Conservation (phyloP, 2,329 filamentous ascomycete genomes). For the Trichoderma hamatum region DNA sequence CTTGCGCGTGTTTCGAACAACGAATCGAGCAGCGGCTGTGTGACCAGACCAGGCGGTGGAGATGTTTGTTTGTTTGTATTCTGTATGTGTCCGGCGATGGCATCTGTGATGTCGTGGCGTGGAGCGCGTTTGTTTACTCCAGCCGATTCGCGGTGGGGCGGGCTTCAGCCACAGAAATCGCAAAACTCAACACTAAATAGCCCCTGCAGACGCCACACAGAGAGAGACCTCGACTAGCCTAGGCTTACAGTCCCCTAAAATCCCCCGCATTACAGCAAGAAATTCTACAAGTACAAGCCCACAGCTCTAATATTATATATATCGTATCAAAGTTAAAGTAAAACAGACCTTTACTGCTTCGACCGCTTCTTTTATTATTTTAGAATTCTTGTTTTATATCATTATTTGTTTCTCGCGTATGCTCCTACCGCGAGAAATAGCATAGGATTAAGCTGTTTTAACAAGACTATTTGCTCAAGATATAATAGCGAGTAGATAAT, state of each 20-base stretch:
- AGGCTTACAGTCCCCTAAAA: neutral
- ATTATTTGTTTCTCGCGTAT: too few species aligned
- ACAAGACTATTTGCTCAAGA: too few species aligned
- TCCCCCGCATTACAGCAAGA: neutral
- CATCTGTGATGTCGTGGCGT: conserved; percentile 6
- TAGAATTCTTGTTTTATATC: too few species aligned
- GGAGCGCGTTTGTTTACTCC: conserved; percentile 43
- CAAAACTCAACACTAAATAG: neutral
- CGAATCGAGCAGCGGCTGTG: neutral
- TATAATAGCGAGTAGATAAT: too few species aligned
- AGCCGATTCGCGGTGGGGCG: conserved; percentile 6
- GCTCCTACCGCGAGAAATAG: too few species aligned
- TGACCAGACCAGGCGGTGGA: neutral
- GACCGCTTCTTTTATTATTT: too few species aligned
- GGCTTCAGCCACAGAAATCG: conserved; percentile 9
- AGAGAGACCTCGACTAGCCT: neutral
- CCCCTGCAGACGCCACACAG: conserved; percentile 6
- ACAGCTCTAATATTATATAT: neutral
- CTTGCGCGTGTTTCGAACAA: neutral
- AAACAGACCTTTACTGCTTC: too few species aligned
- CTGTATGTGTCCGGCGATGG: neutral
- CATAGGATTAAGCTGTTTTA: too few species aligned
- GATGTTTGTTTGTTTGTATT: conserved; percentile 13
- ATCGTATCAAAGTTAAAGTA: neutral
- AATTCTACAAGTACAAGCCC: neutral